Conservation (phyloP, 768 basidiomycete genomes). For the Russula dissimulans region DNA sequence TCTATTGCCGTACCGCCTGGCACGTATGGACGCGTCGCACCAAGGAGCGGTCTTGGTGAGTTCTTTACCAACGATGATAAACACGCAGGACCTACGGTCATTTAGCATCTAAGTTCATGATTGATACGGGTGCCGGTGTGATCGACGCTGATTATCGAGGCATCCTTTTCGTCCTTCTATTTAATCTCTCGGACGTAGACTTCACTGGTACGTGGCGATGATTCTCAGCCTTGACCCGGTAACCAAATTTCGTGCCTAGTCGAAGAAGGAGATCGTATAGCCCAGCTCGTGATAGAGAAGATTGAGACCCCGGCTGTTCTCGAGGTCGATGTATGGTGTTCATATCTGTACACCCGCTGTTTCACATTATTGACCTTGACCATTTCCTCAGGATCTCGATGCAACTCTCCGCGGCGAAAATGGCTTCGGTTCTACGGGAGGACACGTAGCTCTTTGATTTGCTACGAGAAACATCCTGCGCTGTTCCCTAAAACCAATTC, state of each 20-base stretch:
- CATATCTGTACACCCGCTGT: neutral
- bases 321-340: slow-evolving; percentile 62
- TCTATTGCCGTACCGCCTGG: slow-evolving; percentile 90
- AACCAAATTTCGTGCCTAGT: slow-evolving; percentile 38
- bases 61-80: neutral
- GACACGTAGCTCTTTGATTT: slow-evolving; percentile 36
- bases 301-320: slow-evolving; percentile 79
- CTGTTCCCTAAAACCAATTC: neutral
- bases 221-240: neutral
- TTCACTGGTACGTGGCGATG: slow-evolving; percentile 53
- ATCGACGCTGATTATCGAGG: slow-evolving; percentile 97
- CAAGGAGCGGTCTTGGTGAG: slow-evolving; percentile 85
- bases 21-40: slow-evolving; percentile 94
- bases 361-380: neutral
- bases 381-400: slow-evolving; percentile 56
- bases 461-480: no score
- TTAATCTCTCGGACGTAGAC: slow-evolving; percentile 85
- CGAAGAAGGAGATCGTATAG: slow-evolving; percentile 88
- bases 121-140: slow-evolving; percentile 96
- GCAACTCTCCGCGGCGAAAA: slow-evolving; percentile 75
- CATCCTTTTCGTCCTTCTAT: slow-evolving; percentile 80
- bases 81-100: neutral
- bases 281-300: slow-evolving; percentile 87
- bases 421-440: slow-evolving; percentile 95
- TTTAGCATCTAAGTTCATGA: slow-evolving; percentile 92